Base-by-base conservation (phyloP, 768 basidiomycete species). In the Russula earlei region DNA sequence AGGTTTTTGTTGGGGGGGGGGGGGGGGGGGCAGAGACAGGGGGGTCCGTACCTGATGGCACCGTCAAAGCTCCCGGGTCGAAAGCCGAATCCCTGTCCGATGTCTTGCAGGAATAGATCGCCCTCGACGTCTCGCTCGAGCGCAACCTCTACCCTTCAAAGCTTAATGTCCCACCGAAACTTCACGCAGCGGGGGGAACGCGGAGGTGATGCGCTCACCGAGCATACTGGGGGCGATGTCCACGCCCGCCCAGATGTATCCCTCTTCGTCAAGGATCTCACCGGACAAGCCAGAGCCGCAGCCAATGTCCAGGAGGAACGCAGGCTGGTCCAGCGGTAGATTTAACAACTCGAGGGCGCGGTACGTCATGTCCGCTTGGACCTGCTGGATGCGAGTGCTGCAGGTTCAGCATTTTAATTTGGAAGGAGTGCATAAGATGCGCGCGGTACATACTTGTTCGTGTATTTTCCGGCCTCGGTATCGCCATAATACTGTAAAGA, bases 171-270 rank as follows among this genome's bases (percentile, higher is more conserved):
- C 6, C 17, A 11, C 22, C 27, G 25, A 38, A 46, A n/a, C 17
- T 11, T 15, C 5, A 34, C 0, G 12, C 8, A 9, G 19, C 17
- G 15, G 4, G 37, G 25, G 9, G 11, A 22, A 34, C 33, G 12
- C 24, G 7, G 24, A 31, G 29, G 29, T 1, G 10, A 31, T 0
- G 34, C 20, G 70, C 83, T 68, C 64, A 91, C 92, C 91, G 29
- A 99, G 81, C 96, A 99, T 99, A 62, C 91, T 93, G 1, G 95
- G 95, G 0, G 92, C 85, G 53, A 98, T 85, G 67, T 99, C 96
- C 4, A 92, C 83, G 6, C 96, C 96, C 0, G 87, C 78, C 96
- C 96, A 99, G 20, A 82, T 69, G 67, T 97, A 84, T 0, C 96
- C 94, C 64, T 91, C 85, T 64, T 98, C 93, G 59, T 95, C 92